These are phyloP conservation scores for Pseudogymnoascus sp. DNA, from an alignment of 2,329 filamentous ascomycete species.

Conservation along the genomic window DNA sequence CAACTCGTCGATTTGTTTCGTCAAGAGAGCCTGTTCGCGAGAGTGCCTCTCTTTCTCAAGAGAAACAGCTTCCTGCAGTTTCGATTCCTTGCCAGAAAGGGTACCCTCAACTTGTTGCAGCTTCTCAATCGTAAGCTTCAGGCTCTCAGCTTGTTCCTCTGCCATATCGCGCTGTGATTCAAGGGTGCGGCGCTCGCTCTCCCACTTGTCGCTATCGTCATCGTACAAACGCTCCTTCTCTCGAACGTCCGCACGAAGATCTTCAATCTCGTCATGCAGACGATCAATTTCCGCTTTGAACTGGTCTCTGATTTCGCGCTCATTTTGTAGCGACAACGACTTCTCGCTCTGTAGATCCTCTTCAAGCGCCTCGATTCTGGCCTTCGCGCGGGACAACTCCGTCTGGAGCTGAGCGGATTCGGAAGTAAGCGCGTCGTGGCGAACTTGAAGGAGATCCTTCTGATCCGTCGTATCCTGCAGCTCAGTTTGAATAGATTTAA, in stretches of 20 bases:
- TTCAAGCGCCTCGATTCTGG: slow-evolving; percentile 39
- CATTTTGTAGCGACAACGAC: slow-evolving; percentile 38
- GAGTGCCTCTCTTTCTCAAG: slow-evolving; percentile 65
- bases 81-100: slow-evolving; percentile 58
- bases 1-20: slow-evolving; percentile 65
- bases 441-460: slow-evolving; percentile 60
- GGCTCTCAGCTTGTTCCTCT: slow-evolving; percentile 57
- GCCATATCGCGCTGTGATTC: slow-evolving; percentile 58
- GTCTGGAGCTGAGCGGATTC: slow-evolving; percentile 61
- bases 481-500: slow-evolving; percentile 51
- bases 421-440: slow-evolving; percentile 56
- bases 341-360: slow-evolving; percentile 37
- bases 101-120: slow-evolving; percentile 60
- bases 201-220: slow-evolving; percentile 65
- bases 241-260: slow-evolving; percentile 50
- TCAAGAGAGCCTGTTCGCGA: slow-evolving; percentile 61
- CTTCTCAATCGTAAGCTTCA: slow-evolving; percentile 63
- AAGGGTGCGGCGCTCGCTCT: slow-evolving; percentile 54
- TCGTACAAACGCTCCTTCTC: slow-evolving; percentile 64
- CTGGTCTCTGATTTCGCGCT: slow-evolving; percentile 49
- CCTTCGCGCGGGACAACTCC: slow-evolving; percentile 45
- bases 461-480: slow-evolving; percentile 52
- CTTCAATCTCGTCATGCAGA: slow-evolving; percentile 42
- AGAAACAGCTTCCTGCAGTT: slow-evolving; percentile 58
- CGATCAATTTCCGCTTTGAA: slow-evolving; percentile 47